A percentile compares a stretch with the other conserved stretches of the same genome.
Conservation (phyloP, 768 basidiomycete species). For the Suillus occidentalis region DNA sequence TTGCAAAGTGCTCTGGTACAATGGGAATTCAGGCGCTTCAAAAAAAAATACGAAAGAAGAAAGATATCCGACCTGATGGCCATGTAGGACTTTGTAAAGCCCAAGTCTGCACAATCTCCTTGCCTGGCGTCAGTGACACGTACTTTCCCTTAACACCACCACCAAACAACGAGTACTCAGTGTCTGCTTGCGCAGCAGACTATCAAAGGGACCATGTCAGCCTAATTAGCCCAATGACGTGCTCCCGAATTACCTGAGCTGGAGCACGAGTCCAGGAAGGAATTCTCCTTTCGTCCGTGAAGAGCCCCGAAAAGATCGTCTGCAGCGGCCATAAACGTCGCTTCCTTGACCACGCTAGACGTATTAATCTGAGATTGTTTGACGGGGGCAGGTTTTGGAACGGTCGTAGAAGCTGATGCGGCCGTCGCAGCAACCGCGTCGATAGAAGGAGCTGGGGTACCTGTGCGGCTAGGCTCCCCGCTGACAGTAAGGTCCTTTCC, state of each 20-base stretch:
- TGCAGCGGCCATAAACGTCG: constrained; percentile 78
- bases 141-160: constrained; percentile 88
- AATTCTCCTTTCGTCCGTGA: constrained; percentile 87
- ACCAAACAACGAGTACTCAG: constrained; percentile 81
- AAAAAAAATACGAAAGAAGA: constrained; percentile 5
- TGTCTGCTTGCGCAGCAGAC: constrained; percentile 65
- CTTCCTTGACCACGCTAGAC: constrained; percentile 67
- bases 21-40: not conserved
- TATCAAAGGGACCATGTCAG: constrained; percentile 27
- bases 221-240: not conserved
- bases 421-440: constrained; percentile 27
- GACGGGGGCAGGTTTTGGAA: constrained; percentile 40
- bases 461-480: constrained; percentile 63
- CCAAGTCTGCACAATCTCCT: constrained; percentile 89
- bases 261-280: constrained; percentile 83
- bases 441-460: constrained; percentile 53
- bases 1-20: constrained; percentile 70
- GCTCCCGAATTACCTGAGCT: constrained; percentile 59
- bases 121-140: constrained; percentile 64
- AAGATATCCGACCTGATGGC: constrained; percentile 61
- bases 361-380: constrained; percentile 57
- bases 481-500: constrained; percentile 81
- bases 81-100: constrained; percentile 78
- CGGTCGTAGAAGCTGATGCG: constrained; percentile 20
- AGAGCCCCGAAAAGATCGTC: constrained; percentile 76